phyloP scores from a whole-genome alignment of 305 asterid species.

The Fraxinus baroniana region DNA sequence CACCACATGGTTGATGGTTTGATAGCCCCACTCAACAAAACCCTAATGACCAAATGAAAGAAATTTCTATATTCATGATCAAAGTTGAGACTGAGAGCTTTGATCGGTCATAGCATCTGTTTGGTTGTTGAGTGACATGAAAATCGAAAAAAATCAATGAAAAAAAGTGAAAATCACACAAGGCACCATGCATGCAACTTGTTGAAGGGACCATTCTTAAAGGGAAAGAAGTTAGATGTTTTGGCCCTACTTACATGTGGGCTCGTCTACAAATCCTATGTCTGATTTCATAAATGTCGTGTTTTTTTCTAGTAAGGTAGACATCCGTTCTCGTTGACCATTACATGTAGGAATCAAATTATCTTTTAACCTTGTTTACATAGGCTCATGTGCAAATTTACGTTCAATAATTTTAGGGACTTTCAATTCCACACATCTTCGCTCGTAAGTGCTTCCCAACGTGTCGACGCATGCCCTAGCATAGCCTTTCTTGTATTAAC shows the following conservation, averaged over 20 bases:
- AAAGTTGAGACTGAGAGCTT: neutral
- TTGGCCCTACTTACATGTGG: neutral
- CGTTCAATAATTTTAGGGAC: neutral
- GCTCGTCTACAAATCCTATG: neutral
- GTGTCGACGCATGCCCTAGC: neutral
- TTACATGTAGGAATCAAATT: neutral
- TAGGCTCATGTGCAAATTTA: too few species aligned
- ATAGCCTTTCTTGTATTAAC: neutral
- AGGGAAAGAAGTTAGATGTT: neutral
- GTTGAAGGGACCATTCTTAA: neutral
- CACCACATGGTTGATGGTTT: neutral
- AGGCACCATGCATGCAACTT: neutral
- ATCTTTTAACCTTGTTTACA: neutral
- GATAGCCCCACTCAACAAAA: neutral
- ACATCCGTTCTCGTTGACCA: neutral
- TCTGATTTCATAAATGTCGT: neutral
- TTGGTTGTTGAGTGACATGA: slow-evolving; percentile 2
- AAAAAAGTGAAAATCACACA: neutral
- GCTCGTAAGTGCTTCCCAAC: neutral
- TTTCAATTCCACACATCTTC: neutral
- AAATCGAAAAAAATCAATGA: neutral
- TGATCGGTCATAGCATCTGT: neutral
- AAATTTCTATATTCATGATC: neutral
- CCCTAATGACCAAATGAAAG: neutral
- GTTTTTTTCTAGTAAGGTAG: neutral